Evolutionary conservation across 129 eudicot genomes (phyloP).

Genomic region (Chrysanthemum makinoi): DNA sequence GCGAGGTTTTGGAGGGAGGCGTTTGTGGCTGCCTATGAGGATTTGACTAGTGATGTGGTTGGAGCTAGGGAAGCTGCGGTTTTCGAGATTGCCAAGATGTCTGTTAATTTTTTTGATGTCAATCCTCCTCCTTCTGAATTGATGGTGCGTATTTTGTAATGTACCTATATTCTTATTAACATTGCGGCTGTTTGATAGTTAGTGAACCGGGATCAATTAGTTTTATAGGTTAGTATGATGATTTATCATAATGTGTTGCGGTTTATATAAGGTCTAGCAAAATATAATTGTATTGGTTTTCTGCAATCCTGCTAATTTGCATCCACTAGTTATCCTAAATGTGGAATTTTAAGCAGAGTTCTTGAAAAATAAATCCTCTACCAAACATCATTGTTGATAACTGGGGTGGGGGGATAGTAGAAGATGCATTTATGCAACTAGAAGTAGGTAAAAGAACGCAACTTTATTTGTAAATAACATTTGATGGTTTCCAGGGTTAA

Average conservation of each 20-base stretch:
- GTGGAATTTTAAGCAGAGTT: too few species aligned
- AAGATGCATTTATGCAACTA: too few species aligned
- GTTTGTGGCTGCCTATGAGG: constrained; percentile 86
- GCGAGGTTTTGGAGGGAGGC: constrained; percentile 80
- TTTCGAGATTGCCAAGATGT: constrained; percentile 84
- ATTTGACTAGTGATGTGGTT: constrained; percentile 57
- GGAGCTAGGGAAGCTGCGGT: constrained; percentile 62
- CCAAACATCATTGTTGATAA: too few species aligned
- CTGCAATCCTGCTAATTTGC: too few species aligned
- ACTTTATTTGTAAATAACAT: neutral
- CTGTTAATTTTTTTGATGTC: constrained; percentile 42
- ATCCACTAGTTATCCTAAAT: too few species aligned
- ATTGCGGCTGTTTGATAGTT: neutral
- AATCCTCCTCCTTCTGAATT: constrained; percentile 44
- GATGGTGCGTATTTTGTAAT: constrained; percentile 30
- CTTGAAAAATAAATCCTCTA: too few species aligned
- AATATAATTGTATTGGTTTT: too few species aligned
- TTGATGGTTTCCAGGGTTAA: neutral
- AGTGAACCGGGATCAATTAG: neutral
- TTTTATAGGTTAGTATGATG: too few species aligned
- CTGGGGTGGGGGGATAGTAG: too few species aligned
- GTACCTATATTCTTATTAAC: neutral
- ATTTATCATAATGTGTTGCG: too few species aligned
- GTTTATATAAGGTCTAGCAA: too few species aligned
- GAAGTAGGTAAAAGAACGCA: too few species aligned